These are phyloP conservation scores for Zygosaccharomyces gambellarensis DNA, from an alignment of 805 yeast species.

Conservation along the genomic window DNA sequence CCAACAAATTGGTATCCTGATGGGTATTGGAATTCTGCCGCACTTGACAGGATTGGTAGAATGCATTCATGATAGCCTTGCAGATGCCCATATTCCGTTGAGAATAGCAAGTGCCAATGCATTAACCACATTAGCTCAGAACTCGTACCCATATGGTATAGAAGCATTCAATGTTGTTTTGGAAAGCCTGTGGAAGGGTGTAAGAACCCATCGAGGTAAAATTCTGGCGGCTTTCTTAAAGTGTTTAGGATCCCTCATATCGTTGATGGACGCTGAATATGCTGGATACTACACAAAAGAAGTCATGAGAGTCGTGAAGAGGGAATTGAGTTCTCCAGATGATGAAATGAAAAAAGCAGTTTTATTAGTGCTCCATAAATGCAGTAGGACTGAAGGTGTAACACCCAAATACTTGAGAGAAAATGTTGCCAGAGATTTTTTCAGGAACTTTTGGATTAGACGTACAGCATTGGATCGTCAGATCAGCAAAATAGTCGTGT, in stretches of 20 bases:
- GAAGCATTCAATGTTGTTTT: constrained; percentile 74
- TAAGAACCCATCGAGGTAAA: constrained; percentile 71
- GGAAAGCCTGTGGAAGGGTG: constrained; percentile 78
- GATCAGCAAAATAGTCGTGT: constrained; percentile 56
- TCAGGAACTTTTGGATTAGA: constrained; percentile 75
- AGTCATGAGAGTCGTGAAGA: constrained; percentile 56
- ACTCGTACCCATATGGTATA: constrained; percentile 81
- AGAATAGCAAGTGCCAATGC: constrained; percentile 69
- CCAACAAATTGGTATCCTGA: constrained; percentile 64
- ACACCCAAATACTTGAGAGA: constrained; percentile 45
- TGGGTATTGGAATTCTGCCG: constrained; percentile 74
- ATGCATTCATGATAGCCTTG: constrained; percentile 53
- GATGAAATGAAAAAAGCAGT: constrained; percentile 81
- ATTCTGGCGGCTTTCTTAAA: constrained; percentile 69
- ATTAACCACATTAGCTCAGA: constrained; percentile 69
- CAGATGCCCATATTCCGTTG: constrained; percentile 65
- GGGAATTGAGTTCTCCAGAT: constrained; percentile 78
- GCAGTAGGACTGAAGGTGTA: constrained; percentile 58
- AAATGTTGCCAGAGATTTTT: constrained; percentile 56
- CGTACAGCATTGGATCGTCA: constrained; percentile 67
- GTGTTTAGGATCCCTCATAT: constrained; percentile 74
- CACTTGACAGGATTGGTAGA: constrained; percentile 60
- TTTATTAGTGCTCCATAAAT: constrained; percentile 58
- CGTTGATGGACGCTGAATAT: constrained; percentile 81
- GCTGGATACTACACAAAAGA: constrained; percentile 74